Percentiles rank a stretch among this genome's conserved stretches.
Conservation (phyloP, 176 grass and related monocot species). For the Neostapfia colusana region DNA sequence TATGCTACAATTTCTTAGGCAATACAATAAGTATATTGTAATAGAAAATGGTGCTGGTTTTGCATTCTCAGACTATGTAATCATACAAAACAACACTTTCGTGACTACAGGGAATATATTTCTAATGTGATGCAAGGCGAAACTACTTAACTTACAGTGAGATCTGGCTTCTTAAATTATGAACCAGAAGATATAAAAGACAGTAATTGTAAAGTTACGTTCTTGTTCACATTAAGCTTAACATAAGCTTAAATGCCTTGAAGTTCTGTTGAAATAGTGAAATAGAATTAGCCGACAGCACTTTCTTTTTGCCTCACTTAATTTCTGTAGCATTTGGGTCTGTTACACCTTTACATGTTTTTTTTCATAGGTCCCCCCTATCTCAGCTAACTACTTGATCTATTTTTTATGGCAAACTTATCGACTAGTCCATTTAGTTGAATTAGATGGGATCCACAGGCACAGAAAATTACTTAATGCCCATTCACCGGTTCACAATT, state of each 20-base stretch:
- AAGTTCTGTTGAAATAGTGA: not conserved
- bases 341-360: not conserved
- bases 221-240: not conserved
- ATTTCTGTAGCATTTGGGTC: not conserved
- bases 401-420: too few relatives aligned
- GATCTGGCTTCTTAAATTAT: not conserved
- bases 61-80: not conserved
- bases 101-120: not conserved
- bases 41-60: not conserved
- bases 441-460: not conserved
- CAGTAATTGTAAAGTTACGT: not conserved
- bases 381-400: too few relatives aligned
- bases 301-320: not conserved
- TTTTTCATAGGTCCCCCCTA: not conserved
- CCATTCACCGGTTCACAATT: not conserved
- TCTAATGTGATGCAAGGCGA: not conserved
- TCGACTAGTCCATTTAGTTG: not conserved
- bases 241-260: not conserved
- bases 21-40: not conserved
- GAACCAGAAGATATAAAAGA: not conserved
- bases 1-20: not conserved
- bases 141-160: slow-evolving; percentile 6
- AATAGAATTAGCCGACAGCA: not conserved
- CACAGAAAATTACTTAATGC: not conserved
- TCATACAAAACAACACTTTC: not conserved